Percentiles rank a stretch among this genome's conserved stretches.
Evolutionary conservation across 805 yeast species (phyloP).

Genomic region (Kodamaea neixiangensis): DNA sequence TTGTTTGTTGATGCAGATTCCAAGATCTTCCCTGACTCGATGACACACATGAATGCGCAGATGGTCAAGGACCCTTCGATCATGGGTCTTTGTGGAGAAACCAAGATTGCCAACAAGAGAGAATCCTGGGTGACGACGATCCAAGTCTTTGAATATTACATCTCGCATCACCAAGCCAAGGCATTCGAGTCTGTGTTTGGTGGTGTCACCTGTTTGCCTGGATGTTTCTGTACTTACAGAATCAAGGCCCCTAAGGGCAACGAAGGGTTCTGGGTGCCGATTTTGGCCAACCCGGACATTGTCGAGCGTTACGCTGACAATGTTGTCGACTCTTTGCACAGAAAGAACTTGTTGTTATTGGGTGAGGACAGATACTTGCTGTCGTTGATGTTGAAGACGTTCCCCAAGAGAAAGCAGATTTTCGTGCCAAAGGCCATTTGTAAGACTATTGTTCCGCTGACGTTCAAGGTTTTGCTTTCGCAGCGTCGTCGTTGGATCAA

Average conservation of each 20-base stretch:
- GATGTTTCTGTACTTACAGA: constrained; percentile 91
- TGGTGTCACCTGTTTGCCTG: constrained; percentile 93
- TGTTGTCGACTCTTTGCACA: constrained; percentile 79
- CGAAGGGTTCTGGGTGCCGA: constrained; percentile 83
- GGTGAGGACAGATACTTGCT: constrained; percentile 91
- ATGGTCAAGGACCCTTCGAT: constrained; percentile 83
- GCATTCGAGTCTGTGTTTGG: constrained; percentile 96
- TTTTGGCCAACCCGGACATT: constrained; percentile 88
- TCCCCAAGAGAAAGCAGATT: constrained; percentile 85
- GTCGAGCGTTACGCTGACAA: constrained; percentile 90
- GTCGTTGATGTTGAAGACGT: constrained; percentile 82
- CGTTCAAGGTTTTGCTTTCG: constrained; percentile 74
- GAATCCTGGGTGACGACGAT: constrained; percentile 90
- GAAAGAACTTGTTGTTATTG: constrained; percentile 76
- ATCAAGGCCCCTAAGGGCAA: constrained; percentile 84
- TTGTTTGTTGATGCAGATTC: constrained; percentile 97
- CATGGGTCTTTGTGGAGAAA: constrained; percentile 96
- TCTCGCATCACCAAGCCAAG: constrained; percentile 91
- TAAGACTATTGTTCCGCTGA: constrained; percentile 86
- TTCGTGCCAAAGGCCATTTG: constrained; percentile 91
- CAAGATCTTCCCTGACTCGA: constrained; percentile 78
- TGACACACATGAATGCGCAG: constrained; percentile 88
- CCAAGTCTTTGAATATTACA: constrained; percentile 91
- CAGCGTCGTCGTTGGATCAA: constrained; percentile 98
- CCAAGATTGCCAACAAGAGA: constrained; percentile 81